Conservation (phyloP, 768 basidiomycete genomes). For the Termitomyces sp. region DNA sequence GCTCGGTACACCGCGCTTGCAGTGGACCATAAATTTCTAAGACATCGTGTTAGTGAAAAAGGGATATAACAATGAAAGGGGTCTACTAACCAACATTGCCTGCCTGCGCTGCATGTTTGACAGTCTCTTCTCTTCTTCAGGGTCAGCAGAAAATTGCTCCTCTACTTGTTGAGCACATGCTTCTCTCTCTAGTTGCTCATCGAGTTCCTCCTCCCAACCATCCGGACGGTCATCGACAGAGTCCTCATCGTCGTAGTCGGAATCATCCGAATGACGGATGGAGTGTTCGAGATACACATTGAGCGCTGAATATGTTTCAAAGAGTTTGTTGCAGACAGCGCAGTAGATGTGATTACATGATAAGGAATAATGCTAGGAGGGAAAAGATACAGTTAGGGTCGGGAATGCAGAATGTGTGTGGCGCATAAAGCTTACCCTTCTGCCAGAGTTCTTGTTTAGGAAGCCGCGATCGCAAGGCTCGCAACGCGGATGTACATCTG, state of each 20-base stretch:
- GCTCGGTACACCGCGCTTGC: neutral
- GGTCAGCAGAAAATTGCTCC: neutral
- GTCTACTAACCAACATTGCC: constrained; percentile 6
- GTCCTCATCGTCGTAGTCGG: constrained; percentile 1
- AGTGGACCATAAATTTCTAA: constrained; percentile 6
- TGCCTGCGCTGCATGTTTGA: constrained; percentile 3
- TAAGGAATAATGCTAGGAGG: constrained; percentile 1
- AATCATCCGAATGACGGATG: constrained; percentile 7
- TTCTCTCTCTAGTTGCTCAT: neutral
- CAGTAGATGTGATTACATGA: constrained; percentile 9
- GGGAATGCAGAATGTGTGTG: neutral
- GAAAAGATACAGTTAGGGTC: neutral
- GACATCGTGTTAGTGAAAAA: neutral
- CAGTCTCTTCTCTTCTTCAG: neutral
- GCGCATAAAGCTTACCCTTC: neutral
- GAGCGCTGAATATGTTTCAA: constrained; percentile 1
- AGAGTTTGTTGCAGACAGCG: constrained; percentile 2
- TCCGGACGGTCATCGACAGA: neutral
- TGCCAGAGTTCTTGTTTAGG: constrained; percentile 6
- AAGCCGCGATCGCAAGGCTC: neutral
- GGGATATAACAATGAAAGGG: neutral
- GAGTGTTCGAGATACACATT: constrained; percentile 5
- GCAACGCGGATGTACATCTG: constrained; percentile 5
- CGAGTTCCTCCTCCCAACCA: constrained; percentile 14
- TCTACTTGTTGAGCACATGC: constrained; percentile 1